A percentile compares a stretch with the other conserved stretches of the same genome.
Evolutionary conservation across 768 basidiomycete species (phyloP).

Genomic region (Pholiota molesta): DNA sequence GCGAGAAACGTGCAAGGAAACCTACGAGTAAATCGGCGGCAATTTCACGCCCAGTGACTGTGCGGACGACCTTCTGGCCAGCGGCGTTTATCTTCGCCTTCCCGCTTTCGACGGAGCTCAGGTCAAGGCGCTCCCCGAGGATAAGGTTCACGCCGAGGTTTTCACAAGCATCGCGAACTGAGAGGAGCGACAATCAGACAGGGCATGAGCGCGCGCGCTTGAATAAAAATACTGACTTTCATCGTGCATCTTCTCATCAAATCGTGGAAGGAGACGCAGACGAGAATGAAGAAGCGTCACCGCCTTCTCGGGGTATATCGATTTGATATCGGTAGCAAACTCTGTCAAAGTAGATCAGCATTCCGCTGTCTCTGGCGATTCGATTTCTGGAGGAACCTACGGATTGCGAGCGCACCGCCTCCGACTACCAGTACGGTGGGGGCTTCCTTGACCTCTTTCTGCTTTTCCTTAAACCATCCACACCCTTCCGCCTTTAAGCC

Average conservation of each 20-base stretch:
- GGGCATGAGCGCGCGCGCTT: neutral
- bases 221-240: constrained; percentile 41
- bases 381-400: constrained; percentile 39
- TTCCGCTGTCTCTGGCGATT: neutral
- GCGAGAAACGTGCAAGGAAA: neutral
- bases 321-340: constrained; percentile 65
- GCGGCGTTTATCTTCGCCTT: constrained; percentile 26
- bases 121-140: constrained; percentile 56
- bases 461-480: constrained; percentile 53
- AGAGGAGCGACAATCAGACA: neutral
- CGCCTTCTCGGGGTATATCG: constrained; percentile 49
- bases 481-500: constrained; percentile 54
- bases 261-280: constrained; percentile 52
- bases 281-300: constrained; percentile 68
- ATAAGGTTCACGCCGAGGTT: constrained; percentile 50
- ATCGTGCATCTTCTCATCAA: constrained; percentile 52
- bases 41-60: constrained; percentile 52
- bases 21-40: constrained; percentile 56
- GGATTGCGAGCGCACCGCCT: constrained; percentile 74
- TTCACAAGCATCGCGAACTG: constrained; percentile 42
- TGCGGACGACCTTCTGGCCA: constrained; percentile 43
- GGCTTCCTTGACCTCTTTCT: constrained; percentile 48
- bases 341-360: constrained; percentile 35
- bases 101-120: constrained; percentile 35
- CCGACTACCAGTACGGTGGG: constrained; percentile 65